phyloP scores from a whole-genome alignment of 116 monocot genomes.

The Cymodocea nodosa region DNA sequence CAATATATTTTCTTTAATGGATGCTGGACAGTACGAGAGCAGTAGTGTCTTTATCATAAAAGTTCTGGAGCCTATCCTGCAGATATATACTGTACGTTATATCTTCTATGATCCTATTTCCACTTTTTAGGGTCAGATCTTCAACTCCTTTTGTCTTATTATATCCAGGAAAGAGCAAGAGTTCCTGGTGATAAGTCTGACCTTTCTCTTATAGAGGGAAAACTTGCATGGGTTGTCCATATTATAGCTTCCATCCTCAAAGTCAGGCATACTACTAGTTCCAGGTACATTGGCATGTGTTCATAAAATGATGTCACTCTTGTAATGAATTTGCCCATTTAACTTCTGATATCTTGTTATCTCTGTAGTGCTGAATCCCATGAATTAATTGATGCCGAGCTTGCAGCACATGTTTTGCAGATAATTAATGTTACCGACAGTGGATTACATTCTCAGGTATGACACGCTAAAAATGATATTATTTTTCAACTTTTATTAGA shows the following conservation, averaged over 20 bases:
- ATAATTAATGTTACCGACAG: constrained; percentile 84
- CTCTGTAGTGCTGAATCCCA: constrained; percentile 63
- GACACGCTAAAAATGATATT: background rate
- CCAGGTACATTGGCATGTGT: constrained; percentile 28
- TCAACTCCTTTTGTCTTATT: background rate
- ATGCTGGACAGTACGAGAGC: constrained; percentile 61
- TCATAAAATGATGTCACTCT: background rate
- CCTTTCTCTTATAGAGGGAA: constrained; percentile 75
- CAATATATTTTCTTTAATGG: background rate
- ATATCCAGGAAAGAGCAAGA: constrained; percentile 61
- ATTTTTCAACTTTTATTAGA: too few relatives aligned
- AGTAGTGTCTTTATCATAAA: constrained; percentile 84
- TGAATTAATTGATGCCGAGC: constrained; percentile 95
- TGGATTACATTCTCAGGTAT: constrained; percentile 84
- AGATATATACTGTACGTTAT: constrained; percentile 68
- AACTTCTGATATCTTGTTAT: background rate
- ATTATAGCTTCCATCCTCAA: constrained; percentile 95
- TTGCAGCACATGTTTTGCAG: constrained; percentile 92
- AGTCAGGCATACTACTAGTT: constrained; percentile 57
- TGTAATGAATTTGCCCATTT: constrained; percentile 2
- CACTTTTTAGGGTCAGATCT: background rate
- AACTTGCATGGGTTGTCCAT: constrained; percentile 88
- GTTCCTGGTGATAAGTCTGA: constrained; percentile 48
- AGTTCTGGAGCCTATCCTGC: constrained; percentile 87
- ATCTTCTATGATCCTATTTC: constrained; percentile 1